phyloP scores from a whole-genome alignment of 2,329 filamentous ascomycete species.

The Hymenoscyphus repandus region DNA sequence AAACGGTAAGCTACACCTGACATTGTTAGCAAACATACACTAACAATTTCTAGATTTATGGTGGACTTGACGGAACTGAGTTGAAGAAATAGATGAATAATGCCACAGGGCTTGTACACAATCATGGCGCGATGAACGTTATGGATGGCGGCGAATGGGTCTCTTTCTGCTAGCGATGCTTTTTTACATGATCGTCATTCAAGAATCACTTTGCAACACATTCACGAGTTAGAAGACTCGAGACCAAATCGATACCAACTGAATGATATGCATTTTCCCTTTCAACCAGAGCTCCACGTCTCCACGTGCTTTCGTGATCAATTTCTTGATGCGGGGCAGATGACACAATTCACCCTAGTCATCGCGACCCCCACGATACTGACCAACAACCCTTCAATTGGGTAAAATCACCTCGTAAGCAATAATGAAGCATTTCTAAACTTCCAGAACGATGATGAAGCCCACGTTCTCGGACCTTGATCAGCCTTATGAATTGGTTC shows the following conservation, averaged over 20 bases:
- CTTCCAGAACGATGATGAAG: background rate
- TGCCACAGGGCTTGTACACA: slow-evolving; percentile 18
- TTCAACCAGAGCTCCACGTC: background rate
- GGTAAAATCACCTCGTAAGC: slow-evolving; percentile 1
- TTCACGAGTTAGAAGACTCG: slow-evolving; percentile 9
- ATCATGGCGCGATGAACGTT: slow-evolving; percentile 12
- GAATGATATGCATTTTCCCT: background rate
- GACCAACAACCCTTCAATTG: background rate
- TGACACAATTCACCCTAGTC: background rate
- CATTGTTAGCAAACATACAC: background rate
- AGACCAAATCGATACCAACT: slow-evolving; percentile 22
- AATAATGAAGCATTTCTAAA: background rate
- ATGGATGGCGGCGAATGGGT: slow-evolving; percentile 15
- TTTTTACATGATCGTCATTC: slow-evolving; percentile 14
- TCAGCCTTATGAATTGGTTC: slow-evolving; percentile 11
- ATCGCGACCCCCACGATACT: slow-evolving; percentile 1
- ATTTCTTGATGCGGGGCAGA: background rate
- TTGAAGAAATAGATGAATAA: slow-evolving; percentile 18
- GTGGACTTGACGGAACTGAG: slow-evolving; percentile 23
- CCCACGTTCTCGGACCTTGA: background rate
- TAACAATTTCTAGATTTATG: slow-evolving; percentile 27
- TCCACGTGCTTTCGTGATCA: slow-evolving; percentile 5
- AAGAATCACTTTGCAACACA: slow-evolving; percentile 17
- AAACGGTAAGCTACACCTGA: slow-evolving; percentile 28
- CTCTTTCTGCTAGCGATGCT: slow-evolving; percentile 19